These are phyloP conservation scores for Alternaria novae-zelandiae DNA, from an alignment of 2,329 filamentous ascomycete genomes.

Conservation along the genomic window DNA sequence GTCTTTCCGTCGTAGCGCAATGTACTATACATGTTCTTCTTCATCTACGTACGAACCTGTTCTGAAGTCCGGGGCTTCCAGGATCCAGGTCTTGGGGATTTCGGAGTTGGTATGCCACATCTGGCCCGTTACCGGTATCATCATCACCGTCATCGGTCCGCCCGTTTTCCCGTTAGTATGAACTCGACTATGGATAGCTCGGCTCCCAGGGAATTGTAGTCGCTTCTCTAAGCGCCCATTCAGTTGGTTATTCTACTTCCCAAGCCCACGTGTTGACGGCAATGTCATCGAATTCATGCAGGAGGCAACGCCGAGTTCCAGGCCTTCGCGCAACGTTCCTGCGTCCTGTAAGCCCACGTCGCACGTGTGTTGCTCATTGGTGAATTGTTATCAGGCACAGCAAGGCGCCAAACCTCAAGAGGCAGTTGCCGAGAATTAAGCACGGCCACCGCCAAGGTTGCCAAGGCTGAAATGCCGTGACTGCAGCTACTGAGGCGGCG, in stretches of 20 bases:
- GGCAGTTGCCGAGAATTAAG: constrained; percentile 37
- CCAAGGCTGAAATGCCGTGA: background rate
- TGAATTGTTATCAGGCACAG: constrained; percentile 30
- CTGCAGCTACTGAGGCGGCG: constrained; percentile 11
- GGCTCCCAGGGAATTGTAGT: background rate
- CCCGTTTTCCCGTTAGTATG: background rate
- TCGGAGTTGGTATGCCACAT: constrained; percentile 1
- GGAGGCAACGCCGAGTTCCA: constrained; percentile 17
- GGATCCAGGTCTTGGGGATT: constrained; percentile 3
- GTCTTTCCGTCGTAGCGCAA: background rate
- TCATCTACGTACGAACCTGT: background rate
- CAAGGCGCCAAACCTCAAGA: constrained; percentile 17
- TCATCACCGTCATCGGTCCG: background rate
- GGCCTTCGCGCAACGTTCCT: constrained; percentile 12
- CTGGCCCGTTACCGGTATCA: background rate
- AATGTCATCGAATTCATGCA: background rate
- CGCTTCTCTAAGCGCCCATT: background rate
- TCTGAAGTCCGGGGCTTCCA: background rate
- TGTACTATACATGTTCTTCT: background rate
- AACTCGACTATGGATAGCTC: background rate
- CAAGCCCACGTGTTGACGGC: constrained; percentile 16
- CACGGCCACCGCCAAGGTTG: constrained; percentile 28
- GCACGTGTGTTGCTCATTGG: constrained; percentile 41
- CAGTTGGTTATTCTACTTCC: background rate
- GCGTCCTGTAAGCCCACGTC: constrained; percentile 9